Base-by-base conservation (phyloP, 306 rosid genomes). In the Malus fusca region DNA sequence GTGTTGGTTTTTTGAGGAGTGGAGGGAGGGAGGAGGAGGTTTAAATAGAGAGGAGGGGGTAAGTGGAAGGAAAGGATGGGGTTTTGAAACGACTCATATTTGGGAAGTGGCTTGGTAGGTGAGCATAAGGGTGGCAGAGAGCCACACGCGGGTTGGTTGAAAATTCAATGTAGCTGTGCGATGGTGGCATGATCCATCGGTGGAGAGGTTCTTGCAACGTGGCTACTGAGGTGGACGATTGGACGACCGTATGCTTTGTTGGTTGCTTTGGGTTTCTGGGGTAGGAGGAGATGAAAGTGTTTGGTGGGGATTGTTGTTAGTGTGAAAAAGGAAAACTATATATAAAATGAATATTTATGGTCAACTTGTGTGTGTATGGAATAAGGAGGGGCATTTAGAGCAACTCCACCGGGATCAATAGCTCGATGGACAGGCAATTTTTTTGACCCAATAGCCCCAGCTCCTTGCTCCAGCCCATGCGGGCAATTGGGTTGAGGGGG, bases 61-160 rank as follows among this genome's bases (percentile, higher is more conserved):
- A 21, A 5, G 26, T 3, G 69, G 51, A 15, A 8, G 15, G 10
- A 14, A n/a, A 0, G 72, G 11, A 8, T 0, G 62, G 52, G 7
- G 58, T 44, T 30, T 53, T 25, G 44, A 73, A 51, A 67, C 42
- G 42, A 18, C 43, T 64, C 43, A 31, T 15, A 8, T 18, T 14
- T 11, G 59, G 65, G 26, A 70, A 78, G 79, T 55, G 78, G 75
- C 56, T 67, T 73, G 90, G 90, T 86, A 77, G 93, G 96, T 91
- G 77, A 63, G 89, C 79, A 71, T 75, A 84, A 80, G 85, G 81
- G 78, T 76, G 86, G 89, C n/a, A 79, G 78, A 33, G 79, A 78
- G 81, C 80, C 84, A 77, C 80, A 74, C 75, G 79, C 68, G 86
- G 85, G 90, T 87, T 84, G 82, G 90, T 85, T 86, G 89, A 78